Conservation (phyloP, 306 rosid genomes). For the Citrullus amarus region DNA sequence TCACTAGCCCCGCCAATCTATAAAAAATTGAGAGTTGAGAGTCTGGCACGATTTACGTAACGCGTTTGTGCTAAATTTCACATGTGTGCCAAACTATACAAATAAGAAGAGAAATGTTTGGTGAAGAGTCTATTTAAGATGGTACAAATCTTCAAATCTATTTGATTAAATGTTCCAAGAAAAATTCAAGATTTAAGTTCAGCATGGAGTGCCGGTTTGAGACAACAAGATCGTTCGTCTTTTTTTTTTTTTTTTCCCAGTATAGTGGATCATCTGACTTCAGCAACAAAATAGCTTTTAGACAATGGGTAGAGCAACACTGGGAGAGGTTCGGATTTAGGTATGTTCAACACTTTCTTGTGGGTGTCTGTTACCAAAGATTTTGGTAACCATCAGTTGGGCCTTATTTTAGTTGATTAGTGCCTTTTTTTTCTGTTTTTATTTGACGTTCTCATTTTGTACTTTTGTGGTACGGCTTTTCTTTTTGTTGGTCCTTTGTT, state of each 20-base stretch:
- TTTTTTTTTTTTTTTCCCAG: neutral
- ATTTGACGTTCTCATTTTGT: neutral
- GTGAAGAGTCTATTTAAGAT: neutral
- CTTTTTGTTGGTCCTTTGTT: neutral
- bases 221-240: neutral
- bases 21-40: neutral
- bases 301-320: neutral
- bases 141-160: neutral
- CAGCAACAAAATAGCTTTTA: neutral
- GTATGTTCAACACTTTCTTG: neutral
- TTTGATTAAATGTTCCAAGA: neutral
- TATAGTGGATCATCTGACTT: neutral
- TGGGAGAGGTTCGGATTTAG: neutral
- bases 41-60: neutral
- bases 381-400: neutral
- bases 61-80: neutral
- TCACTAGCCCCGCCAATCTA: slow-evolving; percentile 47
- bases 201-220: neutral
- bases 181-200: neutral
- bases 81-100: neutral
- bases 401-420: neutral
- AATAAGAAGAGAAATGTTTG: neutral
- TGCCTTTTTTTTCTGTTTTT: neutral
- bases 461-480: neutral
- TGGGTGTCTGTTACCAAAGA: neutral